phyloP scores from a whole-genome alignment of 2,329 filamentous ascomycete genomes.

The Drechslerella stenobrocha region DNA sequence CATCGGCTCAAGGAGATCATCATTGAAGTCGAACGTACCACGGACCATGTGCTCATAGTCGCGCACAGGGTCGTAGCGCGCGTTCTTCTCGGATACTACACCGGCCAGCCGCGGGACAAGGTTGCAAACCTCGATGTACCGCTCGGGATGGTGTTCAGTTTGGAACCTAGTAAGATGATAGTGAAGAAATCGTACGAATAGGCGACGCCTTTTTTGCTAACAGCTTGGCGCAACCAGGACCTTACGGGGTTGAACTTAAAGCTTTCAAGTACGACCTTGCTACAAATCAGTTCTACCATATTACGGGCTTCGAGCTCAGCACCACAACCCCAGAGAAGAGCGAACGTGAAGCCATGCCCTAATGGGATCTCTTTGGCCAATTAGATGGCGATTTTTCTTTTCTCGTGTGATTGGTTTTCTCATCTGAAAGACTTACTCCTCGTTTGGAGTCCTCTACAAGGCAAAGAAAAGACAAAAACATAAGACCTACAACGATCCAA shows the following conservation, averaged over 20 bases:
- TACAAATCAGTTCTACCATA: constrained; percentile 77
- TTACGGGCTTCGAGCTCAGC: constrained; percentile 65
- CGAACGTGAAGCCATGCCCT: constrained; percentile 36
- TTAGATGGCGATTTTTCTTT: not conserved
- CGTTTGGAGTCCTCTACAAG: not conserved
- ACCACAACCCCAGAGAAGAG: constrained; percentile 37
- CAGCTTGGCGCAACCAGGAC: constrained; percentile 63
- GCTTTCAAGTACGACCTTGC: constrained; percentile 86
- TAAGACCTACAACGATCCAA: constrained; percentile 18
- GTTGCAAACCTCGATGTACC: constrained; percentile 95
- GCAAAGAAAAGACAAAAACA: not conserved
- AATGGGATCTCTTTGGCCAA: not conserved
- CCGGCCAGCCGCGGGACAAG: constrained; percentile 83
- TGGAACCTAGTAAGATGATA: constrained; percentile 69
- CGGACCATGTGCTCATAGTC: constrained; percentile 88
- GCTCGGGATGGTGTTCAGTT: constrained; percentile 87
- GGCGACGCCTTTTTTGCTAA: constrained; percentile 18
- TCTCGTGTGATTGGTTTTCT: not conserved
- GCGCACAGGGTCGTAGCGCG: constrained; percentile 89
- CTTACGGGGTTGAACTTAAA: constrained; percentile 95
- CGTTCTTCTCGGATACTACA: constrained; percentile 94
- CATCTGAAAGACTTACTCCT: not conserved
- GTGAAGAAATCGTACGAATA: constrained; percentile 7
- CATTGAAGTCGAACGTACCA: constrained; percentile 94
- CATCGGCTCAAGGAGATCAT: constrained; percentile 94